Conservation (phyloP, 805 yeast genomes). For the Huiozyma naganishii region DNA sequence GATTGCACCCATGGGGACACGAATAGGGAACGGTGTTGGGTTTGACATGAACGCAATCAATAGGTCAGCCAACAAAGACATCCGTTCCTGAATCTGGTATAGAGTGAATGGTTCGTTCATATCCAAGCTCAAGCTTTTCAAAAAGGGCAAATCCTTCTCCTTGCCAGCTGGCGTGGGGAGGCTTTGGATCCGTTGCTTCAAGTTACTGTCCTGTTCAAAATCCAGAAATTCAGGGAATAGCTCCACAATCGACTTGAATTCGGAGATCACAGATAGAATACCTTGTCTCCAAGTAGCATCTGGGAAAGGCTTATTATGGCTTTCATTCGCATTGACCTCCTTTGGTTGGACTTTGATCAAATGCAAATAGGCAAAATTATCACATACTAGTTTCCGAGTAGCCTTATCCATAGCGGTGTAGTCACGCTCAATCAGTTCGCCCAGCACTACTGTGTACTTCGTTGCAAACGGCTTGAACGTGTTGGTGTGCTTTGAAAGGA, state of each 20-base stretch:
- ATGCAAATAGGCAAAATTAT: conserved; percentile 45
- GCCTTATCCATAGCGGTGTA: conserved; percentile 31
- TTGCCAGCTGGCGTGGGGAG: conserved; percentile 26
- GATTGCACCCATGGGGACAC: conserved; percentile 54
- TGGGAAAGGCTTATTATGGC: conserved; percentile 27
- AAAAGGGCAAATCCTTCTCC: conserved; percentile 14
- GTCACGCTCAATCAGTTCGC: conserved; percentile 26
- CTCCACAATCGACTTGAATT: conserved; percentile 43
- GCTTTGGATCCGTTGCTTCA: conserved; percentile 30
- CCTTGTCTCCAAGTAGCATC: conserved; percentile 40
- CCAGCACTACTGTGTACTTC: conserved; percentile 41
- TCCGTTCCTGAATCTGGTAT: conserved; percentile 40
- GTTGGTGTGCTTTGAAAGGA: conserved; percentile 53
- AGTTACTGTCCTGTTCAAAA: conserved; percentile 44
- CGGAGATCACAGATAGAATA: conserved; percentile 38
- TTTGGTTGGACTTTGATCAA: conserved; percentile 38
- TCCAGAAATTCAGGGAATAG: conserved; percentile 51
- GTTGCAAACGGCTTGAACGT: conserved; percentile 73
- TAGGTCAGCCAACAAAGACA: conserved; percentile 36
- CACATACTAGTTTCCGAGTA: conserved; percentile 34
- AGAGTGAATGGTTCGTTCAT: conserved; percentile 44
- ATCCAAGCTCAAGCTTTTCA: conserved; percentile 47
- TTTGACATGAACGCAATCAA: conserved; percentile 37
- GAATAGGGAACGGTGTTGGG: conserved; percentile 44
- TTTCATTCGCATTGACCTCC: conserved; percentile 26